These are phyloP conservation scores for Mycena filopes DNA, from an alignment of 768 basidiomycete species.

Conservation along the genomic window DNA sequence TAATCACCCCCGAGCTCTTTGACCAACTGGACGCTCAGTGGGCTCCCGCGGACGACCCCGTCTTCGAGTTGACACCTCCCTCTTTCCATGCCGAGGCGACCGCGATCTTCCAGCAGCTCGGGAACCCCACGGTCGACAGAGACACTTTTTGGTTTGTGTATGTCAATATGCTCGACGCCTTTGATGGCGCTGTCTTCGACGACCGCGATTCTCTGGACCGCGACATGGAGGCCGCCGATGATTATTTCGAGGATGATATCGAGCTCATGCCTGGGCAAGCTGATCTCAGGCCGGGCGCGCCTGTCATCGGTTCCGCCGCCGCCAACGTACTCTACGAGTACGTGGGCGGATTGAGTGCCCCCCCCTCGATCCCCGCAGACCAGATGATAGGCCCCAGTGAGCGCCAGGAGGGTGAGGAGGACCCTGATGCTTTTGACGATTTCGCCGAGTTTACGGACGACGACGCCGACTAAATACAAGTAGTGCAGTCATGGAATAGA, in stretches of 20 bases:
- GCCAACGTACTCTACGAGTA: neutral
- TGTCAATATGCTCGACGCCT: neutral
- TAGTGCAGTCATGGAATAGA: too few relatives aligned
- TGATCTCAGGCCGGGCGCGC: neutral
- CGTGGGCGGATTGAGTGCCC: neutral
- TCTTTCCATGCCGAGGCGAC: conserved; percentile 24
- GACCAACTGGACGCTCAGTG: conserved; percentile 31
- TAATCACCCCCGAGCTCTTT: conserved; percentile 10
- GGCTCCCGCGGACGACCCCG: conserved; percentile 38
- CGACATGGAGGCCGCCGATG: neutral
- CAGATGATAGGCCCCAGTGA: too few relatives aligned
- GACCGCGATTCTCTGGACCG: neutral
- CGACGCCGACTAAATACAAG: too few relatives aligned
- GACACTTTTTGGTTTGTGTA: neutral
- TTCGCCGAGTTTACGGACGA: conserved; percentile 14
- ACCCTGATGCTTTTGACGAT: neutral
- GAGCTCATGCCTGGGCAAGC: neutral
- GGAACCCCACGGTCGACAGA: neutral
- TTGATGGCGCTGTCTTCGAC: neutral
- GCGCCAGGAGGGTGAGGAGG: too few relatives aligned
- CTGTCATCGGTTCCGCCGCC: neutral
- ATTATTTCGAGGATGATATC: conserved; percentile 3
- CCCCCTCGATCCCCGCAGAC: neutral
- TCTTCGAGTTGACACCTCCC: conserved; percentile 45
- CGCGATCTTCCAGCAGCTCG: neutral